phyloP scores from a whole-genome alignment of 1,284 basidiomycete species.

The Wolfiporia cocos region DNA sequence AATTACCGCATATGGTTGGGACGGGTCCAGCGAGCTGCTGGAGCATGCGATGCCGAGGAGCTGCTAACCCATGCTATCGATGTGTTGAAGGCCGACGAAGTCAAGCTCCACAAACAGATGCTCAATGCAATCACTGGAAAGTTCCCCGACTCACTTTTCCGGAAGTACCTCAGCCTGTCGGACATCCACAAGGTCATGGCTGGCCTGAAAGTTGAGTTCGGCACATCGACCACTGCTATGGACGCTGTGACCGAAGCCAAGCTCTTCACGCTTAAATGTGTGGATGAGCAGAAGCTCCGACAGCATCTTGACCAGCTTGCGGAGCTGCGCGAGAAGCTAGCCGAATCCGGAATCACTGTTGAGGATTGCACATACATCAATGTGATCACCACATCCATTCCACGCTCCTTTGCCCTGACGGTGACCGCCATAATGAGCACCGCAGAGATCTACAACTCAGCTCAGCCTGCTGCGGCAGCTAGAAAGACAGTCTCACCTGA shows the following conservation, averaged over 20 bases:
- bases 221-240: no score
- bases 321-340: conserved; percentile 5
- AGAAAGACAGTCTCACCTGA: background rate
- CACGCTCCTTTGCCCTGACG: conserved; percentile 1
- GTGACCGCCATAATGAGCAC: background rate
- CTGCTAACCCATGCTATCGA: background rate
- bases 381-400: conserved; percentile 4
- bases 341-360: background rate
- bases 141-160: conserved; percentile 9
- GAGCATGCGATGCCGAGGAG: conserved; percentile 2
- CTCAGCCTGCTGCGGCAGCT: background rate
- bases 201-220: conserved; percentile 4
- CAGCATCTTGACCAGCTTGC: conserved; percentile 7
- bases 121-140: conserved; percentile 2
- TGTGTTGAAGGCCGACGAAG: background rate
- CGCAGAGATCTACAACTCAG: conserved; percentile 2
- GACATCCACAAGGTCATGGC: conserved; percentile 3
- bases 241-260: conserved; percentile 2
- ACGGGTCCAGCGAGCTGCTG: conserved; percentile 5
- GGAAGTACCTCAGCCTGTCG: background rate
- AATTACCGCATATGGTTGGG: conserved; percentile 9
- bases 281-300: conserved; percentile 6
- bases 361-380: background rate
- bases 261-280: conserved; percentile 7
- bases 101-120: conserved; percentile 1